Conservation (phyloP, 2,329 filamentous ascomycete species). For the Xylaria sp. region DNA sequence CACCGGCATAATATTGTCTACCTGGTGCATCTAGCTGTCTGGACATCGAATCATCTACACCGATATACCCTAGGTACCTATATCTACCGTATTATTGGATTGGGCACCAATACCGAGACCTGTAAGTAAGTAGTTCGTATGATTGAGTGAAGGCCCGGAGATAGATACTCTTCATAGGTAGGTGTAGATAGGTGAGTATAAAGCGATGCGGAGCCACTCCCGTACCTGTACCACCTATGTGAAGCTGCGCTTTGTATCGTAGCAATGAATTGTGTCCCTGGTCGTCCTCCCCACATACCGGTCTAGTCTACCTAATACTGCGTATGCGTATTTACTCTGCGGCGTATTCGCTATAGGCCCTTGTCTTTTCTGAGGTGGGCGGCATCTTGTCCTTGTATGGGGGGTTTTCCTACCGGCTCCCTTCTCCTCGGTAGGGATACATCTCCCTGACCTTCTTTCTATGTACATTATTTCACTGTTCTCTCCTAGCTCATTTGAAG, state of each 20-base stretch:
- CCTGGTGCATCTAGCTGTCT: background rate
- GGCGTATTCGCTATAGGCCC: background rate
- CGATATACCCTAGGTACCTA: background rate
- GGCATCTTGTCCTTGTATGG: background rate
- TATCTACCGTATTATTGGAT: background rate
- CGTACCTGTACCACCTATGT: background rate
- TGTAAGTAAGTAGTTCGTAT: background rate
- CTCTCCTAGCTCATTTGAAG: too few relatives aligned
- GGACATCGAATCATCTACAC: background rate
- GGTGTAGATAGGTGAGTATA: too few relatives aligned
- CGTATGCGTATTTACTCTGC: background rate
- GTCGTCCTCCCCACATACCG: conserved; percentile 2
- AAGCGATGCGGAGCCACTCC: background rate
- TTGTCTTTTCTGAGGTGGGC: background rate
- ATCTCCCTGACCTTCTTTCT: background rate
- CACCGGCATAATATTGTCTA: background rate
- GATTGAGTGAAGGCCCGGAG: too few relatives aligned
- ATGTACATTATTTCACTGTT: background rate
- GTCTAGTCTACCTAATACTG: background rate
- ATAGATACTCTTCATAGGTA: too few relatives aligned
- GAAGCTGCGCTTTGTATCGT: background rate
- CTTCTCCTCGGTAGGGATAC: too few relatives aligned
- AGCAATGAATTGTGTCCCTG: background rate
- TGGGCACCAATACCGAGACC: background rate
- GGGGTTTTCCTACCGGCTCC: background rate